Base-by-base conservation (phyloP, 495 filamentous ascomycete species). In the Penicillium atrosanguineum region DNA sequence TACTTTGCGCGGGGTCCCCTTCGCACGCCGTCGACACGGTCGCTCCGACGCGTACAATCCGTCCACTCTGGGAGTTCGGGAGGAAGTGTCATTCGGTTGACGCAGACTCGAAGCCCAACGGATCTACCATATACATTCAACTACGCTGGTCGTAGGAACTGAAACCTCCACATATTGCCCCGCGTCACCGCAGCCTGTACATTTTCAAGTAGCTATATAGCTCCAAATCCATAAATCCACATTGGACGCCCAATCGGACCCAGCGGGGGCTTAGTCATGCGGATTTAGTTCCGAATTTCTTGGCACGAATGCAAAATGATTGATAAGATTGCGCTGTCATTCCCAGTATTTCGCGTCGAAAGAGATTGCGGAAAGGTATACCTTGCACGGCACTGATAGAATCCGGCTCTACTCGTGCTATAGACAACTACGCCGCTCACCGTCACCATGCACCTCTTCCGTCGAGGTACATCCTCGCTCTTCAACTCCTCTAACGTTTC, bases 91-190 rank as follows among this genome's bases (percentile, higher is more conserved):
- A 78, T 80, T 59, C 67, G 71, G n/a, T 48, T 79, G 41, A 59
- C 63, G n/a, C 73, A 72, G 44, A 62, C 70, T 15, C 63, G 55
- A 25, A 62, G 56, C 31, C 64, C 65, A 43, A 60, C 64, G 41
- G 76, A 78, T 60, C 48, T 80, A 49, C 78, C 77, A 14, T 79
- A 79, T 56, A 68, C 62, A 14, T 69, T 78, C 48, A 53, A 70
- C 55, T 46, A 60, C 50, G 63, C 53, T 47, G 55, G 61, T 20
- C 60, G 48, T 59, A 60, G 61, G 31, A 44, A 50, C 12, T 54
- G 29, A 40, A 4, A 47, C 42, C 39, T 21, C 46, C 42, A 48
- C 48, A 2, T 29, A 37, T 16, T 48, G 34, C n/a, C 25, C 16
- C 16, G 34, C 23, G 12, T 50, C 38, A 55, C 56, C 36, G 52